Percentiles rank a stretch among this genome's conserved stretches.
phyloP scores from a whole-genome alignment of 768 basidiomycete genomes.

The Tylopilus felleus region DNA sequence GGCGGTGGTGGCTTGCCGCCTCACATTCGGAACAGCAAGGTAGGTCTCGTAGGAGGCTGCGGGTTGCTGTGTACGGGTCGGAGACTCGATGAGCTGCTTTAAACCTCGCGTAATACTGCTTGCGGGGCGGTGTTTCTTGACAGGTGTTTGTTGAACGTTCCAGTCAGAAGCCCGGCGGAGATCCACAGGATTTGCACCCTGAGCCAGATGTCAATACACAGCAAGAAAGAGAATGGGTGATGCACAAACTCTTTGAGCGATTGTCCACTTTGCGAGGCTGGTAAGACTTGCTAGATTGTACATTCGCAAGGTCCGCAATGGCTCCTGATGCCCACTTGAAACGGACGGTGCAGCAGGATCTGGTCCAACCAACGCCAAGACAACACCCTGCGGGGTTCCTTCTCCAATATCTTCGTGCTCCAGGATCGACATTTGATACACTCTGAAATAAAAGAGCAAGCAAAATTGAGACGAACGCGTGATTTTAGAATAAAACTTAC shows the following conservation, averaged over 20 bases:
- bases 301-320: conserved; percentile 64
- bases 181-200: conserved; percentile 63
- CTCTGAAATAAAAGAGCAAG: conserved; percentile 38
- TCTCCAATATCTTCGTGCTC: conserved; percentile 60
- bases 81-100: conserved; percentile 50
- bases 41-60: conserved; percentile 28
- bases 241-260: conserved; percentile 57
- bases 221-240: background rate
- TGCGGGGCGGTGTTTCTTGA: conserved; percentile 48
- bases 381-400: conserved; percentile 65
- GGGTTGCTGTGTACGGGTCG: conserved; percentile 28
- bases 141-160: conserved; percentile 47
- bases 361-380: conserved; percentile 71
- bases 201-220: conserved; percentile 5
- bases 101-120: conserved; percentile 61
- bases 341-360: conserved; percentile 43
- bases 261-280: conserved; percentile 72
- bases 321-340: conserved; percentile 50
- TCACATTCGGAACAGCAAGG: conserved; percentile 29
- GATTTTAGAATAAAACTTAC: conserved; percentile 37
- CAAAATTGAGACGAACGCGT: background rate
- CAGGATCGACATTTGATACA: conserved; percentile 73
- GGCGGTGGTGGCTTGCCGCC: conserved; percentile 25
- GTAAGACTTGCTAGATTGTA: conserved; percentile 76
- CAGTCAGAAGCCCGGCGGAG: conserved; percentile 49